Conservation (phyloP, 2,329 filamentous ascomycete genomes). For the Epichloe hybrida region DNA sequence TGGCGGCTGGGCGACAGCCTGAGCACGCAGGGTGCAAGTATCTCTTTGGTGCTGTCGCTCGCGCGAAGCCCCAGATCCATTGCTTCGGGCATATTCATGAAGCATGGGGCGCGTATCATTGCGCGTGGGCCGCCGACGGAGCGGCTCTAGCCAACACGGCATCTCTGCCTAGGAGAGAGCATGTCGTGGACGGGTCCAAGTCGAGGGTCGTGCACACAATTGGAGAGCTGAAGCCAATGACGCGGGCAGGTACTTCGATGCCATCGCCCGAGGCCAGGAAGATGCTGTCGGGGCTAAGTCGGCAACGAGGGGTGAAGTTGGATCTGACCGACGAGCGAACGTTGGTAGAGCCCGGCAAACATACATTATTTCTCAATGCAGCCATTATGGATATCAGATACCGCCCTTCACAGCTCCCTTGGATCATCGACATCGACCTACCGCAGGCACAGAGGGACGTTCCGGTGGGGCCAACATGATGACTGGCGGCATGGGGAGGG, state of each 20-base stretch:
- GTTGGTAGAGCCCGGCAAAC: constrained; percentile 22
- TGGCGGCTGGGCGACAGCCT: not conserved
- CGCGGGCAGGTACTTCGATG: constrained; percentile 6
- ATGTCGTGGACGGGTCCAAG: constrained; percentile 27
- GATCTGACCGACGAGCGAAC: constrained; percentile 24
- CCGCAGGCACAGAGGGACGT: not conserved
- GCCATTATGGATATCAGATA: constrained; percentile 34
- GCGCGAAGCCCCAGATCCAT: constrained; percentile 31
- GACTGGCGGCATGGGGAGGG: too few species aligned
- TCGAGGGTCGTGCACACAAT: constrained; percentile 24
- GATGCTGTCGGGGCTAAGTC: constrained; percentile 11
- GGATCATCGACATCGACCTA: constrained; percentile 38
- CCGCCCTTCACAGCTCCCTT: constrained; percentile 33
- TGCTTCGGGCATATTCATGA: constrained; percentile 50
- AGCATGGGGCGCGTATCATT: constrained; percentile 42
- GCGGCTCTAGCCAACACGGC: constrained; percentile 6
- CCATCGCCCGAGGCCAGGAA: constrained; percentile 5
- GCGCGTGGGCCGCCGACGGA: constrained; percentile 31
- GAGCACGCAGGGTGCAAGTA: constrained; percentile 27
- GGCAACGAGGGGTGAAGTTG: constrained; percentile 19
- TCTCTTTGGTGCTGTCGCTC: constrained; percentile 32
- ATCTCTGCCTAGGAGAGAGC: not conserved
- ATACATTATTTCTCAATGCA: constrained; percentile 49
- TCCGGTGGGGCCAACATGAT: not conserved
- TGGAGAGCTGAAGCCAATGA: constrained; percentile 11